Base-by-base conservation (phyloP, 1,284 basidiomycete genomes). In the Prillingera fragicola region DNA sequence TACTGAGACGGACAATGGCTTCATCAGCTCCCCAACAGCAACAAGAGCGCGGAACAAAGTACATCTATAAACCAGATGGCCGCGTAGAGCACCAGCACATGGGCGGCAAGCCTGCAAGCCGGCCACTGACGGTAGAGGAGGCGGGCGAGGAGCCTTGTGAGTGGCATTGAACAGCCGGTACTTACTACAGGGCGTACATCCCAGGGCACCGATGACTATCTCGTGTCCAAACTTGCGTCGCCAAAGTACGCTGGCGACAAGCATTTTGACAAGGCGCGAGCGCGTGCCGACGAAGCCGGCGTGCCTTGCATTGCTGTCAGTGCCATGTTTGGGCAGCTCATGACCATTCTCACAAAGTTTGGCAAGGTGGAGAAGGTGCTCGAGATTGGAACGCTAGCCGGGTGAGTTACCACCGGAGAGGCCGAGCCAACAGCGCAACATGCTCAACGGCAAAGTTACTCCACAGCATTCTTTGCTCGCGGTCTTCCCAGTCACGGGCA, bases 321-420 rank as follows among this genome's bases (percentile, higher is more conserved):
- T 2, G 18, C 33, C 35, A 34, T 42, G 42, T 24, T 52, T 2
- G 67, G 63, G 1, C 67, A 69, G 45, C 55, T 64, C 40, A 37
- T 69, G n/a, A 54, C 45, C 10, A 48, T 67, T n/a, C 39, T 67
- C 13, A 56, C 55, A 2, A 62, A 50, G 46, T 45, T 47, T 8
- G 54, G 62, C 23, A 41, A 42, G 14, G 67, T 63, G 1, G 57
- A 55, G 43, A 56, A 55, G 26, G 53, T 69, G 8, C 31, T 69
- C 9, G 67, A 68, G 40, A 62, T 69, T 32, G 67, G 67, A 4
- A 69, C 67, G 7, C 35, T 66, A 12, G 56, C 51, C 13, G 66
- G 66, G 58, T 67, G 48, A 58, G 62, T 53, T 23, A 5, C 17
- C 13, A 12, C n/a, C n/a, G 6, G 17, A 34, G 10, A 17, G 19